Percentiles rank a stretch among this genome's conserved stretches.
phyloP scores from a whole-genome alignment of 176 grass and related monocot genomes.

The Carex pumila region DNA sequence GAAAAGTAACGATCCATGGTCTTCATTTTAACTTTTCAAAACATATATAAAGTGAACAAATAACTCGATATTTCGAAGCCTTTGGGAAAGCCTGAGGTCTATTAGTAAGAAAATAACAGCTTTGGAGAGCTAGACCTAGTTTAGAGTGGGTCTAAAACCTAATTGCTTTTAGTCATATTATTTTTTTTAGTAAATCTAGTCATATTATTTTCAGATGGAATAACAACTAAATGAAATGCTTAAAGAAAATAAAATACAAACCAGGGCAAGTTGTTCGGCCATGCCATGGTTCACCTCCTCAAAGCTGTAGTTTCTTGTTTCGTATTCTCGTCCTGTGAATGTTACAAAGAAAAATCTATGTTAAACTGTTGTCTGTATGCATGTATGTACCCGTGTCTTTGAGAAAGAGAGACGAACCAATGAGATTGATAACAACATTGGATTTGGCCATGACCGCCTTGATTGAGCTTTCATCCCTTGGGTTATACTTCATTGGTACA shows the following conservation, averaged over 20 bases:
- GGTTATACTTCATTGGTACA: conserved; percentile 88
- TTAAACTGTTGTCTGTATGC: background rate
- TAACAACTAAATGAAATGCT: background rate
- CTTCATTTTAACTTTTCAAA: background rate
- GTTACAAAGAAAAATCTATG: background rate
- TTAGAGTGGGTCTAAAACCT: background rate
- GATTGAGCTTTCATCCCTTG: conserved; percentile 84
- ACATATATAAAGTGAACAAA: background rate
- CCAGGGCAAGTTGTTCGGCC: conserved; percentile 82
- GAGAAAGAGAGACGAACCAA: conserved; percentile 51
- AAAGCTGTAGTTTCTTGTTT: conserved; percentile 95
- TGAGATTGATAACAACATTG: conserved; percentile 94
- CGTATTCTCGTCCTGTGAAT: conserved; percentile 69
- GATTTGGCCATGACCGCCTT: conserved; percentile 93
- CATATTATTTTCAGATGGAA: background rate
- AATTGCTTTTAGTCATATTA: background rate
- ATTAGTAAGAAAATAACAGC: background rate
- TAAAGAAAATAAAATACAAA: conserved; percentile 31
- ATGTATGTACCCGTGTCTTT: background rate
- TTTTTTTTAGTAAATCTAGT: background rate
- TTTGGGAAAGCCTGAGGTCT: background rate
- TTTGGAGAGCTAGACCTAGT: background rate
- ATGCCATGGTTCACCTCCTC: conserved; percentile 92
- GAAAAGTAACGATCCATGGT: background rate
- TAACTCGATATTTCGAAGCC: background rate